phyloP scores from a whole-genome alignment of 2,329 filamentous ascomycete genomes.

The Cladosporium sp. region DNA sequence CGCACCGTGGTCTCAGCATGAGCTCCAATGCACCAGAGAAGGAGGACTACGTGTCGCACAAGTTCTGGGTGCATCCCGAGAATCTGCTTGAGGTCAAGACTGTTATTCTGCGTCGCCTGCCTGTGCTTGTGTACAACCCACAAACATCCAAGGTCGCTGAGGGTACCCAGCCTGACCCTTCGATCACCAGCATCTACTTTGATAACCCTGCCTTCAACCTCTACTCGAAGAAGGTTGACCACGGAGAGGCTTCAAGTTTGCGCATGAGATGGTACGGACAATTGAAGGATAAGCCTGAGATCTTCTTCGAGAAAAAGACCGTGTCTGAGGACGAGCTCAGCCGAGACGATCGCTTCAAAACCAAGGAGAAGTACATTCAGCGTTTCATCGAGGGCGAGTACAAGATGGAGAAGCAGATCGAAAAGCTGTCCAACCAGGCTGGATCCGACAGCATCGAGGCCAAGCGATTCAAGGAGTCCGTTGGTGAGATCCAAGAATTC shows the following conservation, averaged over 20 bases:
- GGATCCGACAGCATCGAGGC: slow-evolving; percentile 64
- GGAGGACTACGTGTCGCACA: slow-evolving; percentile 31
- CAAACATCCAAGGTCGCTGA: slow-evolving; percentile 79
- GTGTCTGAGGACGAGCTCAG: slow-evolving; percentile 72
- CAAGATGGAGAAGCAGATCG: slow-evolving; percentile 82
- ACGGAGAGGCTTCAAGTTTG: slow-evolving; percentile 73
- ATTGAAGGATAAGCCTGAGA: slow-evolving; percentile 70
- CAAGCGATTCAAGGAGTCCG: slow-evolving; percentile 65
- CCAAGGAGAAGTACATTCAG: slow-evolving; percentile 93
- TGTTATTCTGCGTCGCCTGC: slow-evolving; percentile 82
- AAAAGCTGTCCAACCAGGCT: slow-evolving; percentile 76
- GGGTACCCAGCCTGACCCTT: slow-evolving; percentile 71
- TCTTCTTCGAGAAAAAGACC: slow-evolving; percentile 85
- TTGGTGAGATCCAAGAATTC: slow-evolving; percentile 73
- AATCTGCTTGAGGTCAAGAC: slow-evolving; percentile 98
- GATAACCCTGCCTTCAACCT: slow-evolving; percentile 82
- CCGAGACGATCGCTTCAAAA: slow-evolving; percentile 72
- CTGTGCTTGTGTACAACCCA: slow-evolving; percentile 88
- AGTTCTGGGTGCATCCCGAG: slow-evolving; percentile 87
- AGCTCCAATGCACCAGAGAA: slow-evolving; percentile 16
- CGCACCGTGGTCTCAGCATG: slow-evolving; percentile 17
- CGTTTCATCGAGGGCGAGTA: slow-evolving; percentile 83
- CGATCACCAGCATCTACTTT: slow-evolving; percentile 93
- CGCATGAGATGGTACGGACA: slow-evolving; percentile 90
- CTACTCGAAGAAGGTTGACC: slow-evolving; percentile 80